Evolutionary conservation across 495 filamentous ascomycete species (phyloP), one percentile per base, ranked within the genome.

Genomic region (Lophium mytilinum): DNA sequence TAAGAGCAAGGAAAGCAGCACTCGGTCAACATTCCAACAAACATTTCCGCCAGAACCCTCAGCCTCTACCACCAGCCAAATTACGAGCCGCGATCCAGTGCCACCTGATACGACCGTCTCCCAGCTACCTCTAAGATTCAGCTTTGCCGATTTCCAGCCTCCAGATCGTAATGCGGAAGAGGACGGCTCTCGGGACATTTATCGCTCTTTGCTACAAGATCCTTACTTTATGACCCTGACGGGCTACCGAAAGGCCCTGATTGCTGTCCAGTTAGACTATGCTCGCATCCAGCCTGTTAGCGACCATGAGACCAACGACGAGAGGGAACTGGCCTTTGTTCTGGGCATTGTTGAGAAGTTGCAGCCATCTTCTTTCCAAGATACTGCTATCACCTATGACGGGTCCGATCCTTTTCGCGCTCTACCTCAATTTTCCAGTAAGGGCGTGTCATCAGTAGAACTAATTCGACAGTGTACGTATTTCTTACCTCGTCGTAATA

Each of bases 381-480:
- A 6, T 30, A 6, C 24, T 6, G 24, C 24, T 3, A 2, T 30
- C 17, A 42, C 58, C 14, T 46, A 52, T 15, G 52, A 55, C 47
- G 60, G 56, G 19, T 30, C 56, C 9, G 60, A 63, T 18, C 55
- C 60, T 8, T 63, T 63, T 41, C 6, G 3, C 14, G 55, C 55
- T 12, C 18, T 63, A 18, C 55, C 55, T 4, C 60, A 58, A 39
- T 63, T 55, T 35, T 3, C 19, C 4, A 50, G 36, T 49, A 50
- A 50, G 5, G 56, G 56, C 12, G 15, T 63, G 33, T 41, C 43
- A 24, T 50, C 60, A n/a, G 8, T 63, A 9, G 43, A 35, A 15
- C 60, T 63, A 4, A 39, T 63, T 15, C 55, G 60, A 9, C 42
- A 46, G 34, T 63, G 60, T 63, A 47, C 40, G 60, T 39, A 40